Evolutionary conservation across 495 filamentous ascomycete genomes (phyloP), one percentile per base, ranked within the genome.

Genomic region (Tuber borchii): DNA sequence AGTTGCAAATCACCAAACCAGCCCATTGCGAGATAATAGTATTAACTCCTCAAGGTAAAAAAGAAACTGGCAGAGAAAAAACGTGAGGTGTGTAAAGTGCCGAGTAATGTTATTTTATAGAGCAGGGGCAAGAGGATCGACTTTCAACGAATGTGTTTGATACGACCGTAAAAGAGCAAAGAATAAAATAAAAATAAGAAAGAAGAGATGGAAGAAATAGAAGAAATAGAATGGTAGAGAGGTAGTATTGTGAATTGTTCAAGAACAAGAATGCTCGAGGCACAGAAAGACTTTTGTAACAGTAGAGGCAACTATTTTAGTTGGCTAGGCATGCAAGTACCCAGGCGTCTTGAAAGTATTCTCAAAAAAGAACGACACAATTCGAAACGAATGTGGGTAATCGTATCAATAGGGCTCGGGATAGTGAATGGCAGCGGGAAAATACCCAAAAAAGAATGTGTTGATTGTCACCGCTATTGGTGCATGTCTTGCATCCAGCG

Each of bases 1-100:
- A 81, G 79, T 73, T 80, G 56, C 26, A 81, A 76, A 56, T 69
- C 73, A 22, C 78, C 79, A 71, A 81, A 81, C 78, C 75, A 81
- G 69, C 76, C 46, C 78, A 79, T 79, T 78, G 69, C 48, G 56
- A 74, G 70, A 31, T 19, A 14, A 61, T 43, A n/a, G 56, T 69
- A 34, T 65, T 9, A 19, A 65, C 56, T 31, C 3, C 26, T 65
- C 56, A 34, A 65, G 26, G 34, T 34, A 17, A 8, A 34, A 65
- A 34, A 34, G n/a, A 61, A 65, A 34, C 1, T 6, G 26, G 10
- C 4, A 14, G 26, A 26, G 9, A 31, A 61, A 65, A 65, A 17
- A 12, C 10, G 10, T 51, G 51, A 61, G 51, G 51, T 61, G 12
- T 65, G 12, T 7, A 6, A 65, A 31, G 56, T 65, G 26, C 34